Conservation (phyloP, 805 yeast species). For the Metschnikowia drakensbergensis region DNA sequence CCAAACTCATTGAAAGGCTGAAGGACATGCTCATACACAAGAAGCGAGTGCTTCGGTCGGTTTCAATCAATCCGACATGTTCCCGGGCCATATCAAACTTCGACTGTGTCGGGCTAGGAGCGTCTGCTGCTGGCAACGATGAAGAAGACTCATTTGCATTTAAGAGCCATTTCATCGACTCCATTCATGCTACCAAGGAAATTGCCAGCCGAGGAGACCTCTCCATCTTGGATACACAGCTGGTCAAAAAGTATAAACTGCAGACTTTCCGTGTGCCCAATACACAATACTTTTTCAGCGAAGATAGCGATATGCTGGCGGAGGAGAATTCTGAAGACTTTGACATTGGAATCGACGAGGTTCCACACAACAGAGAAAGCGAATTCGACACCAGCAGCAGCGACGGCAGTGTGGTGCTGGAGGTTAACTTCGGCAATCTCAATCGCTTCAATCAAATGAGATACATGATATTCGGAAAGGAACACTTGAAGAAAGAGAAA, state of each 20-base stretch:
- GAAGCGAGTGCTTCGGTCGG: constrained; percentile 41
- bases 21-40: constrained; percentile 42
- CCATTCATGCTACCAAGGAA: constrained; percentile 4
- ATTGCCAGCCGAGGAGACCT: constrained; percentile 1
- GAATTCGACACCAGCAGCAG: constrained; percentile 16
- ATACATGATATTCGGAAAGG: constrained; percentile 31
- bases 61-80: constrained; percentile 25
- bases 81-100: constrained; percentile 3
- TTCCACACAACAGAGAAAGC: constrained; percentile 12
- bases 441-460: constrained; percentile 35
- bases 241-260: constrained; percentile 34
- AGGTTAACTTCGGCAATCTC: constrained; percentile 21
- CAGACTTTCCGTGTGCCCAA: constrained; percentile 25
- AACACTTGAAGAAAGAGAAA: constrained; percentile 15
- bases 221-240: constrained; percentile 13
- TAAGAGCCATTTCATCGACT: constrained; percentile 16
- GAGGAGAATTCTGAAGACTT: constrained; percentile 11
- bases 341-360: constrained; percentile 11
- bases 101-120: constrained; percentile 13
- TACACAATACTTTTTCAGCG: constrained; percentile 4
- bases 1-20: constrained; percentile 47
- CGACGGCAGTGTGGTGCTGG: constrained; percentile 13
- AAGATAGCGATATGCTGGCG: constrained; percentile 11
- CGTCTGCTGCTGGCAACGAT: constrained; percentile 1
- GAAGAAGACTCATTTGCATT: constrained; percentile 18